Evolutionary conservation across 148 eudicot genomes (phyloP), one percentile per base, ranked within the genome.

Genomic region (Camellia lanceoleosa): DNA sequence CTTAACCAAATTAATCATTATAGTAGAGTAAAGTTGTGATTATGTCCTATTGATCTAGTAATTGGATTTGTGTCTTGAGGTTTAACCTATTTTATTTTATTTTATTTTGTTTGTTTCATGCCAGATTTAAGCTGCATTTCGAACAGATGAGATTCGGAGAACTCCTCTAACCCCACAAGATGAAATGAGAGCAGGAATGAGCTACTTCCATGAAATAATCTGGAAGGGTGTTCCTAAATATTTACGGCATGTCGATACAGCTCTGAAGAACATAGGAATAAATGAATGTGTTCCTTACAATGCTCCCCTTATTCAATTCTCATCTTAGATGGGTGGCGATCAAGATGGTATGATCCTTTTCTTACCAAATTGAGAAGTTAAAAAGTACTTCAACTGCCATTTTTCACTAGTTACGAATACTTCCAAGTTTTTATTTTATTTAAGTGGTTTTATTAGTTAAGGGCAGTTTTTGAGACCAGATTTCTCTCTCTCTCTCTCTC

Each of bases 301-400:
- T 86, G 97, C 99, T 51, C 99, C 99, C 80, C 91, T 96, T 51
- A 96, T 96, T 83, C 99, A 96, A 56, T 96, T 94, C 83, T 96
- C 99, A 60, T 96, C 99, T 66, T 96, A 98, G 99, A 96, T 96
- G 99, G 99, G 99, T 41, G 99, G 99, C 84, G 97, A 96, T 74
- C 95, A 97, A 74, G 98, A 96, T 83, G 99, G 99, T 93, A 90
- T 77, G 81, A 59, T 81, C 64, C 73, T 68, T 79, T 73, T 65
- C 75, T 71, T 71, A 52, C 51, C 12, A 43, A 8, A 15, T 54
- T 56, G 47, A 11, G 15, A 73, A 55, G 11, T 30, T 38, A 55
- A 56, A 73, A 15, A 56, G 23, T 73, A 41, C 59, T 20, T 19
- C 43, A 11, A 19, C 20, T 11, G 19, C 46, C 19, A 41, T 55